Evolutionary conservation across 306 rosid genomes (phyloP), one percentile per base, ranked within the genome.

Genomic region (Gastrolobium bilobum): DNA sequence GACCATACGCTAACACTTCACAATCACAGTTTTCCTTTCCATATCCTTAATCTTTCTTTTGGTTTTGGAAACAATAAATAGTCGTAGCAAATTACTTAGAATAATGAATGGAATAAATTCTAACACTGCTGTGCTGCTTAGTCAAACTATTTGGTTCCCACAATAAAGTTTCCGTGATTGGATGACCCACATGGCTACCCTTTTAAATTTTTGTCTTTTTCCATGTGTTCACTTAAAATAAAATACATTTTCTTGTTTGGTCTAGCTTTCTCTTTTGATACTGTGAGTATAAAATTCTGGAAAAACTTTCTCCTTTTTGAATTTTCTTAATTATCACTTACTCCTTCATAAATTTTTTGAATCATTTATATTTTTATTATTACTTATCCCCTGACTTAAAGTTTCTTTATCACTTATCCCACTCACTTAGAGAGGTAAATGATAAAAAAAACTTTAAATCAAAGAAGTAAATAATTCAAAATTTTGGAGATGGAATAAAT

Each of bases 1-100:
- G 97, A 93, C 97, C 90, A 89, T 52, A 90, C 97, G 44, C 91
- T 87, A 54, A 92, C 87, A 8, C 37, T 40, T 58, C 42, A 29
- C 75, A 30, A 15, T 77, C 75, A 46, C 46, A 43, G 14, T 35
- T 65, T 57, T 37, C 20, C 14, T 64, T 66, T 56, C 44, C 75
- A 46, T 37, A 51, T 62, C 50, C 72, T 54, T 39, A 72, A 52
- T 73, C 15, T 10, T 10, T 11, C 54, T 56, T 65, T 60, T 59
- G 33, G 29, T 60, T 44, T 34, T 34, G 26, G 48, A 62, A n/a
- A 61, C 51, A 20, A 33, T 31, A 74, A 59, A 14, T 4, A 74
- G 46, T 20, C 3, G 38, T 3, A 71, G 6, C 54, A 57, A 56
- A 48, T 65, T 66, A 30, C 64, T 56, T 71, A 10, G 51, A 63